These are phyloP conservation scores for Fusarium subtropicale DNA, from an alignment of 2,329 filamentous ascomycete genomes.

Conservation along the genomic window DNA sequence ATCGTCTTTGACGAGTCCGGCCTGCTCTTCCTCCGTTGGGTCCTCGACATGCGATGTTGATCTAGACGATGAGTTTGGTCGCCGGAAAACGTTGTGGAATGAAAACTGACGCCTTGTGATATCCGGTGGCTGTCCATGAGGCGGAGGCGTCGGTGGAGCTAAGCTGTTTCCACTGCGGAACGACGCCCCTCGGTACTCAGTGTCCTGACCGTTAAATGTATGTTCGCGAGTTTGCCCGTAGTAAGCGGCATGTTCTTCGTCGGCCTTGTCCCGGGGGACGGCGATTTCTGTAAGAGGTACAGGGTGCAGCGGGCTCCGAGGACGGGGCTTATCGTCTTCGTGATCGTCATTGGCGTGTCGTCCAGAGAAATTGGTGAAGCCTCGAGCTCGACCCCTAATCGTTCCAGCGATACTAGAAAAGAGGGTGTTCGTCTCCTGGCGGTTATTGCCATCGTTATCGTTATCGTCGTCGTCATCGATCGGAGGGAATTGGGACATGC, in stretches of 20 bases:
- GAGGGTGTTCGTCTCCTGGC: constrained; percentile 60
- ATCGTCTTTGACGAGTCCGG: constrained; percentile 81
- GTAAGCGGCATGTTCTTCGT: constrained; percentile 57
- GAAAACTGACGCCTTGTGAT: constrained; percentile 86
- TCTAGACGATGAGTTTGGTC: constrained; percentile 52
- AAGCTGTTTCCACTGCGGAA: constrained; percentile 56
- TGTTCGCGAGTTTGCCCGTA: constrained; percentile 57
- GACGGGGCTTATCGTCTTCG: constrained; percentile 56
- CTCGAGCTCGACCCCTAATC: constrained; percentile 54
- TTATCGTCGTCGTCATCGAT: constrained; percentile 67
- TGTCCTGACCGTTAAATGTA: constrained; percentile 59
- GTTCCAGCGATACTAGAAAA: constrained; percentile 69
- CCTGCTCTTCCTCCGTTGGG: constrained; percentile 82
- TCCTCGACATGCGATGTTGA: constrained; percentile 39
- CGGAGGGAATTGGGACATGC: constrained; percentile 89
- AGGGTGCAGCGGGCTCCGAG: constrained; percentile 69
- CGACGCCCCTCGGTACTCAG: constrained; percentile 62
- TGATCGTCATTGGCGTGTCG: constrained; percentile 53
- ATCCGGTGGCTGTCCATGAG: constrained; percentile 67
- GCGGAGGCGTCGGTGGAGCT: constrained; percentile 73
- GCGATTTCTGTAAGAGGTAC: constrained; percentile 72
- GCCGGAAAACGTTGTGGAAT: constrained; percentile 84
- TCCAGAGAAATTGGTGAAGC: constrained; percentile 51
- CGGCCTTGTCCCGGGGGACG: constrained; percentile 60
- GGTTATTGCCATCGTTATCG: constrained; percentile 57